phyloP scores from a whole-genome alignment of 805 yeast genomes.

The Citeromyces matritensis region DNA sequence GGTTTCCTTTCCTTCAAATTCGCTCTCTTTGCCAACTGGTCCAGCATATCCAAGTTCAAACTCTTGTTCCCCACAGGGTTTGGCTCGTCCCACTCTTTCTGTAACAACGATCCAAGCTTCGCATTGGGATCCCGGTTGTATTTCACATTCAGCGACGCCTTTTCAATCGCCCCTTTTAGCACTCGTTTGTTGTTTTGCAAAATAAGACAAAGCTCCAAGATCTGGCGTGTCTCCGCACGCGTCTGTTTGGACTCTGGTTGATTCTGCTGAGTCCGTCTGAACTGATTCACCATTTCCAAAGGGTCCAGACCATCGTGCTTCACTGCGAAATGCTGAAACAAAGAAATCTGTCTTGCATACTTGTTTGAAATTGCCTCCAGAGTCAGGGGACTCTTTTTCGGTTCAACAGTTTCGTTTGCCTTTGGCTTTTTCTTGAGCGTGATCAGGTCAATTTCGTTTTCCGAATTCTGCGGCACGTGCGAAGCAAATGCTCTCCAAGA shows the following conservation, averaged over 20 bases:
- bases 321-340: no score
- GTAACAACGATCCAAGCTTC: not conserved
- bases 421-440: constrained; percentile 3
- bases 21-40: not conserved
- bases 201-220: no score
- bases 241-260: no score
- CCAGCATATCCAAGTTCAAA: no score
- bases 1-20: not conserved
- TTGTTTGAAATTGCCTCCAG: no score
- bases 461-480: no score
- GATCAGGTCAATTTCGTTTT: constrained; percentile 2
- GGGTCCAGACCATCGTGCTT: no score
- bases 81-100: not conserved
- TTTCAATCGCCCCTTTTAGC: not conserved
- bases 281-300: no score
- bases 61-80: constrained; percentile 9
- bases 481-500: no score
- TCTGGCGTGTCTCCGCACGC: no score
- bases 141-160: not conserved
- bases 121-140: not conserved
- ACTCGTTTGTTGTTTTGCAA: not conserved
- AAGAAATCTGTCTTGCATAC: no score
- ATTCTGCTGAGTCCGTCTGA: no score
- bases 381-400: not conserved
- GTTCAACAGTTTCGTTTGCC: not conserved